phyloP scores from a whole-genome alignment of 202 grass and related monocot species.

The Panicum hallii region DNA sequence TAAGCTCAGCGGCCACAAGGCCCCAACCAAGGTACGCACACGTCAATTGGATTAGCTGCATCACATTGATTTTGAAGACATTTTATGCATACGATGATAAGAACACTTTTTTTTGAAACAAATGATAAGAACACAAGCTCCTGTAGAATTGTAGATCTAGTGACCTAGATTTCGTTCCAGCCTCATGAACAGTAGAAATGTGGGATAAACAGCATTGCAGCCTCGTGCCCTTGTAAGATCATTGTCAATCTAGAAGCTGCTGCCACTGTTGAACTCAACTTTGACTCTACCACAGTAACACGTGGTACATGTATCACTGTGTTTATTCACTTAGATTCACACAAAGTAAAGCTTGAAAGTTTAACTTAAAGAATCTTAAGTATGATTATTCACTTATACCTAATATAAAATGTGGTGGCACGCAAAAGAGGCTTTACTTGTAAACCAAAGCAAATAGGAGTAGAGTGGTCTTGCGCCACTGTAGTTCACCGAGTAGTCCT shows the following conservation, averaged over 20 bases:
- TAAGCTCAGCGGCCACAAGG: constrained; percentile 84
- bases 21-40: constrained; percentile 82
- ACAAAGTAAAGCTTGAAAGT: too few species aligned
- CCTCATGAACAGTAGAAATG: not conserved
- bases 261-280: not conserved
- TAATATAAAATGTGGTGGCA: too few species aligned
- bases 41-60: too few species aligned
- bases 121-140: not conserved
- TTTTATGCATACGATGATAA: not conserved
- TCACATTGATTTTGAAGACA: not conserved
- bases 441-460: too few species aligned
- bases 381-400: too few species aligned
- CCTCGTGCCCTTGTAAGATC: not conserved
- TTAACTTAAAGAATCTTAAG: too few species aligned
- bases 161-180: not conserved
- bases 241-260: not conserved
- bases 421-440: too few species aligned
- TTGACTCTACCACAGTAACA: not conserved
- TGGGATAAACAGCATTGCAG: not conserved
- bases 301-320: not conserved
- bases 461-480: not conserved
- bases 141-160: not conserved
- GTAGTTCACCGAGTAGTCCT: not conserved
- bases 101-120: too few species aligned
- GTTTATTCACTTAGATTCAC: too few species aligned